Evolutionary conservation across 1,284 basidiomycete genomes (phyloP).

Genomic region (Ganoderma meredithae): DNA sequence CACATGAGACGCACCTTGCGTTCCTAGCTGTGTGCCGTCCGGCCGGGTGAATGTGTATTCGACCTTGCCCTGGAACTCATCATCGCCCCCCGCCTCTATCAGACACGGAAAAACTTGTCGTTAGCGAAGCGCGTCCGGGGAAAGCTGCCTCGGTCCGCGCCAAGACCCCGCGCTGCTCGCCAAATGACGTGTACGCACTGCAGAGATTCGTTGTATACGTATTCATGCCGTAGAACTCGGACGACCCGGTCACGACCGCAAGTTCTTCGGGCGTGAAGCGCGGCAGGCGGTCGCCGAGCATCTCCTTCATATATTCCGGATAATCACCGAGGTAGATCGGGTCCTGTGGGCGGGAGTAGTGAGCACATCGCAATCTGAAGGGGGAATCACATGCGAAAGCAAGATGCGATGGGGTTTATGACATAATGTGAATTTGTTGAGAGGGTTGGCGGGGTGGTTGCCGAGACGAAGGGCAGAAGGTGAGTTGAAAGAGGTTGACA

Average conservation of each 20-base stretch:
- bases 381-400: constrained; percentile 1
- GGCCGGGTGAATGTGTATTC: constrained; percentile 67
- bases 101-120: no score
- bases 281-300: constrained; percentile 72
- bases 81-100: constrained; percentile 64
- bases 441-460: constrained; percentile 3
- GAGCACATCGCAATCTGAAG: neutral
- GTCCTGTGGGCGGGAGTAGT: constrained; percentile 48
- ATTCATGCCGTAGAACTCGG: constrained; percentile 78
- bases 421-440: neutral
- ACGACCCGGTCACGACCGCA: constrained; percentile 68
- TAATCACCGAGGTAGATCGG: constrained; percentile 80
- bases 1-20: constrained; percentile 54
- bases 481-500: neutral
- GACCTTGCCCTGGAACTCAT: constrained; percentile 72
- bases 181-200: constrained; percentile 49
- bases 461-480: neutral
- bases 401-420: neutral
- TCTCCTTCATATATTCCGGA: constrained; percentile 65
- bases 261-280: constrained; percentile 69
- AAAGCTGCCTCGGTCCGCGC: neutral
- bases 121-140: neutral
- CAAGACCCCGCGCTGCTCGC: neutral
- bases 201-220: constrained; percentile 78
- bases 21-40: constrained; percentile 74